These are phyloP conservation scores for Calonectria montana DNA, from an alignment of 2,329 filamentous ascomycete genomes.

Conservation along the genomic window DNA sequence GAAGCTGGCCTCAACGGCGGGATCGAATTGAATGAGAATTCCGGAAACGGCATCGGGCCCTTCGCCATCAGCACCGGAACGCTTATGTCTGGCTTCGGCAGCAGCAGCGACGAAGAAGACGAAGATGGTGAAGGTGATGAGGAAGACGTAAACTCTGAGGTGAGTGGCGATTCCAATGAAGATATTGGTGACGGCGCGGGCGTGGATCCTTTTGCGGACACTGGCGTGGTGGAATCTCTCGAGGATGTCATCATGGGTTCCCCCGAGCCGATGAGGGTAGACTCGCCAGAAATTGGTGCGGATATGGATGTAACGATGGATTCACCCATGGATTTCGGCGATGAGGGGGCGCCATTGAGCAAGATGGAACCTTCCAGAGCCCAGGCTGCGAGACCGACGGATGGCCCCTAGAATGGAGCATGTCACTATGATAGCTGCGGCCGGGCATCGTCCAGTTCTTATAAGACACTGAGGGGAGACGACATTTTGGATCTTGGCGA, in stretches of 20 bases:
- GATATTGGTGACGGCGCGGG: slow-evolving; percentile 40
- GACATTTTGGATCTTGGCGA: slow-evolving; percentile 32
- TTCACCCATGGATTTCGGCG: slow-evolving; percentile 37
- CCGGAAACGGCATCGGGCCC: slow-evolving; percentile 74
- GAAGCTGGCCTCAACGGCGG: slow-evolving; percentile 84
- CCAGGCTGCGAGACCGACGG: slow-evolving; percentile 31
- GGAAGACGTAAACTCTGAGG: slow-evolving; percentile 77
- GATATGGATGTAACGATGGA: slow-evolving; percentile 34
- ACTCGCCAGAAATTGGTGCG: slow-evolving; percentile 34
- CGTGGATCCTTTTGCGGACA: slow-evolving; percentile 42
- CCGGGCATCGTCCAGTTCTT: slow-evolving; percentile 24
- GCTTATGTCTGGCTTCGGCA: slow-evolving; percentile 90
- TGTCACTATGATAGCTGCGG: slow-evolving; percentile 28
- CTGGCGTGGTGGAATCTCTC: slow-evolving; percentile 41
- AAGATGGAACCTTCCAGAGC: slow-evolving; percentile 21
- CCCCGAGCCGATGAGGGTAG: slow-evolving; percentile 42
- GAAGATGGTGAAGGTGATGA: slow-evolving; percentile 91
- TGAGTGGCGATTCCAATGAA: slow-evolving; percentile 59
- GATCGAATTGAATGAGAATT: slow-evolving; percentile 75
- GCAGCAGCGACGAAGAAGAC: slow-evolving; percentile 95
- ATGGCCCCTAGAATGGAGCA: slow-evolving; percentile 34
- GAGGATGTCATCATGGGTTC: slow-evolving; percentile 48
- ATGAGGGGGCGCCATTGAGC: slow-evolving; percentile 18
- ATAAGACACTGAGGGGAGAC: slow-evolving; percentile 15
- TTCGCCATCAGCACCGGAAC: slow-evolving; percentile 81